phyloP scores from a whole-genome alignment of 148 eudicot species.

The Heliosperma pusillum region DNA sequence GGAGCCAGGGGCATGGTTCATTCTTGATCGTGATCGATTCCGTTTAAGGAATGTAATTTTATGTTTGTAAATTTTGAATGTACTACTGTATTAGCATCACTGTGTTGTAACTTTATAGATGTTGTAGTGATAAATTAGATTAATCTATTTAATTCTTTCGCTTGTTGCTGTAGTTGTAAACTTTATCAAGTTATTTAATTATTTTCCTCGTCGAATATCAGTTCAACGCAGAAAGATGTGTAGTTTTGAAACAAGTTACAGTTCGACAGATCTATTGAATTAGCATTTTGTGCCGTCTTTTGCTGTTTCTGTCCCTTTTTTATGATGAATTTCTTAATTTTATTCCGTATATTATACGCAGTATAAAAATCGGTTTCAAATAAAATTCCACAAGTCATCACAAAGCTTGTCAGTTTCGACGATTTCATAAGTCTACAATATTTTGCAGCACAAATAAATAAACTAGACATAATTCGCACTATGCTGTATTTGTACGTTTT shows the following conservation, averaged over 20 bases:
- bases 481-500: not conserved
- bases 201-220: no score
- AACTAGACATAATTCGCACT: no score
- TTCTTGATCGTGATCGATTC: not conserved
- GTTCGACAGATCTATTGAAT: not conserved
- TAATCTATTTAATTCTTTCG: not conserved
- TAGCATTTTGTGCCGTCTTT: not conserved
- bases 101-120: slow-evolving; percentile 1
- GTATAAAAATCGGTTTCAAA: no score
- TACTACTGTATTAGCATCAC: not conserved
- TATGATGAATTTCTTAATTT: not conserved
- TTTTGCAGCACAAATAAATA: no score
- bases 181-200: no score
- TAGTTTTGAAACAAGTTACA: not conserved
- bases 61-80: not conserved
- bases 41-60: not conserved
- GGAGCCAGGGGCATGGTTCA: not conserved
- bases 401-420: no score
- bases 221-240: no score
- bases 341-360: no score
- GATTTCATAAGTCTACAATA: no score
- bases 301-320: not conserved
- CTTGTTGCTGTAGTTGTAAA: not conserved
- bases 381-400: no score
- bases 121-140: not conserved